phyloP scores from a whole-genome alignment of 1,284 basidiomycete species.

The Neonothopanus nambi region DNA sequence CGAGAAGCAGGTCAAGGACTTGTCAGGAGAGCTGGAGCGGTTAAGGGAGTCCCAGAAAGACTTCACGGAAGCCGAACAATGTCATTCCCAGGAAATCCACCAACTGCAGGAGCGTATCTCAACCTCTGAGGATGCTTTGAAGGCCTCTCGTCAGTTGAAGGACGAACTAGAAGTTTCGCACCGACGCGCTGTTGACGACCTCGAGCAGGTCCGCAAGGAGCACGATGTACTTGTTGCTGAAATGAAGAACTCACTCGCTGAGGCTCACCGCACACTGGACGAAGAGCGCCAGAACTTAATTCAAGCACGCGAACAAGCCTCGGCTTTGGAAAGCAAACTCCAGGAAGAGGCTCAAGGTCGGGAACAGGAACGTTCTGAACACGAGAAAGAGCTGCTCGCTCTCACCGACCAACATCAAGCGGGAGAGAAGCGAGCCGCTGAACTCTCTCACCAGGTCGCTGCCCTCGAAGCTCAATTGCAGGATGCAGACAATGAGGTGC shows the following conservation, averaged over 20 bases:
- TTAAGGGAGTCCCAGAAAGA: slow-evolving; percentile 9
- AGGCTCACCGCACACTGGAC: slow-evolving; percentile 8
- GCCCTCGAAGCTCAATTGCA: slow-evolving; percentile 26
- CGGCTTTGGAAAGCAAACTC: slow-evolving; percentile 18
- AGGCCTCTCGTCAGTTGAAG: slow-evolving; percentile 23
- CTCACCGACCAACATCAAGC: slow-evolving; percentile 15
- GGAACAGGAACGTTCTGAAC: slow-evolving; percentile 9
- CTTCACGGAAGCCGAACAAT: slow-evolving; percentile 14
- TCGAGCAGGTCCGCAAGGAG: slow-evolving; percentile 10
- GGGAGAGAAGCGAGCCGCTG: slow-evolving; percentile 15
- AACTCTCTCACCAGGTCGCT: slow-evolving; percentile 14
- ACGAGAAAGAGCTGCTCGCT: slow-evolving; percentile 15
- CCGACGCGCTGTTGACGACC: slow-evolving; percentile 25
- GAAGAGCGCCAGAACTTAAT: slow-evolving; percentile 10
- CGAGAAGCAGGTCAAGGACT: slow-evolving; percentile 16
- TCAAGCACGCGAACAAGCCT: slow-evolving; percentile 4
- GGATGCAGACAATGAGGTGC: slow-evolving; percentile 26
- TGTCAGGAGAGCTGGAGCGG: slow-evolving; percentile 2
- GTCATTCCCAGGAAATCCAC: slow-evolving; percentile 27
- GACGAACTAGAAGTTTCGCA: slow-evolving; percentile 26
- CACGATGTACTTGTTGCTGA: slow-evolving; percentile 2
- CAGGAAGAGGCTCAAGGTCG: slow-evolving; percentile 24
- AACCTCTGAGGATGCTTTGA: slow-evolving; percentile 21
- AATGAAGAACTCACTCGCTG: not conserved
- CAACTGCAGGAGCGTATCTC: slow-evolving; percentile 29